Evolutionary conservation across 768 basidiomycete genomes (phyloP), one percentile per base, ranked within the genome.

Genomic region (Mrakia blollopis): DNA sequence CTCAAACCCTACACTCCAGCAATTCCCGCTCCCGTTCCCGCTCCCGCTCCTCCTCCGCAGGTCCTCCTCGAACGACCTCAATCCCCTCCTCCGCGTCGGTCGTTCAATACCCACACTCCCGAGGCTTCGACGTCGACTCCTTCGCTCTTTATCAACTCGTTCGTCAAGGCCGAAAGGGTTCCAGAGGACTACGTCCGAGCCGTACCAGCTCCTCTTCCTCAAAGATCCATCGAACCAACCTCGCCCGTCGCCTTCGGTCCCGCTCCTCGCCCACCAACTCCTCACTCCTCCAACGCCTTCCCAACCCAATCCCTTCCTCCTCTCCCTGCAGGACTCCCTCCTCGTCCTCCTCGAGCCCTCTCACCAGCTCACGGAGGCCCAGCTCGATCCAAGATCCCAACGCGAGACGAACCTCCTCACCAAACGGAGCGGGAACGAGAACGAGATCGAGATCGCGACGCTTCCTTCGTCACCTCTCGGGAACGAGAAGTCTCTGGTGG

Each of bases 381-480:
- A n/a, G 30, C 72, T 52, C 30, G 30, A 23, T 35, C 60, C 13
- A 57, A 23, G 28, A 21, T 28, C 21, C 35, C 32, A 13, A 44
- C 44, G 10, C 39, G 70, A 25, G 70, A 72, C 18, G 70, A 72
- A 47, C 44, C 70, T 32, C 70, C 54, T 28, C 70, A 72, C 30
- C 39, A 52, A n/a, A n/a, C n/a, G 23, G 70, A 72, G 30, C 70
- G 70, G 23, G 70, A 72, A 54, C 70, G 70, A n/a, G 70, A 72
- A 9, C 70, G 70, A 13, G 70, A 72, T 16, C 16, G 70, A 23
- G 70, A 72, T 8, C 70, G 72, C 11, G 72, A 73, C n/a, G 35
- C 52, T 28, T 63, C 62, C 32, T 63, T 37, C n/a, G n/a, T n/a
- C n/a, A n/a, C n/a, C 62, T 37, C 39, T 37, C 72, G 52, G 7